phyloP scores from a whole-genome alignment of 306 rosid species.

The Leucaena leucocephala region DNA sequence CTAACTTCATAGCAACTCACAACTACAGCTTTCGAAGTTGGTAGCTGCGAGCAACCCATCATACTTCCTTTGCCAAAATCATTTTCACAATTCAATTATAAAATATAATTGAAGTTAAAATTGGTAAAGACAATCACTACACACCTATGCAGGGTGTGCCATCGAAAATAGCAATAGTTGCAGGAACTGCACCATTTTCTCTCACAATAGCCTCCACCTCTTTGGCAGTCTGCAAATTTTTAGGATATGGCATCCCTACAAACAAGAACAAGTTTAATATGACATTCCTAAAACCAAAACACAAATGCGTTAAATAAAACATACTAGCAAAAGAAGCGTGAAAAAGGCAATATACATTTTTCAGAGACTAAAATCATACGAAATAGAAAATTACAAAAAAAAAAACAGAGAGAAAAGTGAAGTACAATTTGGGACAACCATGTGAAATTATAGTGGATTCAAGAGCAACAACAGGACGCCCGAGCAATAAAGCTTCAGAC shows the following conservation, averaged over 20 bases:
- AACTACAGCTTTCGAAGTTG: conserved; percentile 8
- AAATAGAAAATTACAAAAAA: not conserved
- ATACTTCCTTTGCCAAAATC: conserved; percentile 1
- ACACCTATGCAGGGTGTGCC: conserved; percentile 87
- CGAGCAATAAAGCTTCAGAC: conserved; percentile 71
- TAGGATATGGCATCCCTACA: conserved; percentile 96
- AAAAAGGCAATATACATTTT: not conserved
- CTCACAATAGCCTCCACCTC: conserved; percentile 80
- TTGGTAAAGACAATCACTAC: conserved; percentile 32
- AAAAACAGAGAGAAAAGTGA: not conserved
- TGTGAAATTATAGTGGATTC: conserved; percentile 95
- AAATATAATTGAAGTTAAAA: conserved; percentile 11
- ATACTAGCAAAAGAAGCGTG: not conserved
- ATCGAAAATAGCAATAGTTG: conserved; percentile 89
- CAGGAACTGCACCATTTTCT: conserved; percentile 89
- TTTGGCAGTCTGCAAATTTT: conserved; percentile 81
- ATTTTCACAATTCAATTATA: conserved; percentile 16
- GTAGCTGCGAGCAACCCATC: conserved; percentile 1
- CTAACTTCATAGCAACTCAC: not conserved
- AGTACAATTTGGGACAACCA: conserved; percentile 44
- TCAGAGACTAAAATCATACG: not conserved
- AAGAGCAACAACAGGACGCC: conserved; percentile 81
- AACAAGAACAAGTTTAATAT: conserved; percentile 29
- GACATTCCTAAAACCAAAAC: not conserved
- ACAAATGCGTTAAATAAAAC: not conserved